Conservation (phyloP, 2,329 filamentous ascomycete genomes). For the Westerdykella ornata region DNA sequence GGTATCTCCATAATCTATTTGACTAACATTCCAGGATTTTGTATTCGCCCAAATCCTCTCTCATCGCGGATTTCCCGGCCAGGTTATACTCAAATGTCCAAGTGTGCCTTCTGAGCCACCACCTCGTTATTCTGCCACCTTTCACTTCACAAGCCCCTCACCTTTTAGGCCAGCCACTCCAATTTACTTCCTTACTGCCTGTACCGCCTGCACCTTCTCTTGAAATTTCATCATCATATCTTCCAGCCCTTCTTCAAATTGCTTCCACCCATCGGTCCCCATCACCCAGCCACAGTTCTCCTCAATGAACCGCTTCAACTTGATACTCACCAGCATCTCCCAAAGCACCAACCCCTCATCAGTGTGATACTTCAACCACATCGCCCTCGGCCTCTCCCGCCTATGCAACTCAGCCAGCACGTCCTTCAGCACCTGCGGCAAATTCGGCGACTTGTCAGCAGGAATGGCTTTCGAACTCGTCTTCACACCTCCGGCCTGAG, state of each 20-base stretch:
- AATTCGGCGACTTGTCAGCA: slow-evolving; percentile 10
- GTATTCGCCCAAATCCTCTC: too few relatives aligned
- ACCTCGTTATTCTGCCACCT: too few relatives aligned
- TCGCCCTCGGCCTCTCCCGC: slow-evolving; percentile 4
- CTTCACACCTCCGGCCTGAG: too few relatives aligned
- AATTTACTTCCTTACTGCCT: slow-evolving; percentile 22
- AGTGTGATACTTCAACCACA: slow-evolving; percentile 14
- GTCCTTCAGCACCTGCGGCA: slow-evolving; percentile 9
- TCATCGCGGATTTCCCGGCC: too few relatives aligned
- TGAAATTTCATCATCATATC: slow-evolving; percentile 9
- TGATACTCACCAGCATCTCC: slow-evolving; percentile 14
- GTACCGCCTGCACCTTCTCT: slow-evolving; percentile 18
- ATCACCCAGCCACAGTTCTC: slow-evolving; percentile 7
- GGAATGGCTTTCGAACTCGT: too few relatives aligned
- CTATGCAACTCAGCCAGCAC: slow-evolving; percentile 8
- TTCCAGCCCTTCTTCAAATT: slow-evolving; percentile 10
- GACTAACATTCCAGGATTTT: too few relatives aligned
- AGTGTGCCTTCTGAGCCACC: too few relatives aligned
- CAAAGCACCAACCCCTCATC: slow-evolving; percentile 9
- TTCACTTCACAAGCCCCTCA: too few relatives aligned
- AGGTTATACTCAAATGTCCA: too few relatives aligned
- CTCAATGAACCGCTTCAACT: slow-evolving; percentile 15
- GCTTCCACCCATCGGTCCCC: slow-evolving; percentile 12
- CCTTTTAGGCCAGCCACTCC: too few relatives aligned
- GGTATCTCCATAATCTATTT: too few relatives aligned